Percentiles rank a stretch among this genome's conserved stretches.
Evolutionary conservation across 768 basidiomycete genomes (phyloP).

Genomic region (Termitomyces eurrhizus): DNA sequence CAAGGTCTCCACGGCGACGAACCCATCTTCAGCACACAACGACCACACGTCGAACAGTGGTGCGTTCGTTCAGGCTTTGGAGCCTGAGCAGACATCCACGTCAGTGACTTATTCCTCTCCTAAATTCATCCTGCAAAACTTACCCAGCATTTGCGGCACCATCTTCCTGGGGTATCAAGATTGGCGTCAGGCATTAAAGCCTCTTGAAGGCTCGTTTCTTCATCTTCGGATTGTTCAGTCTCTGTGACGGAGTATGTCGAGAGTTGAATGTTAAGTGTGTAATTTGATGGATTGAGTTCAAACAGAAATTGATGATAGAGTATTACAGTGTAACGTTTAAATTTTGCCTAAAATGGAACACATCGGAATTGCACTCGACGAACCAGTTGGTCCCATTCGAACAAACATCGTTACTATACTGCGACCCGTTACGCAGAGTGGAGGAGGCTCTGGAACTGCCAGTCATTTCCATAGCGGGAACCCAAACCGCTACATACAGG

Average conservation of each 20-base stretch:
- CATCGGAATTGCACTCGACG: too few species aligned
- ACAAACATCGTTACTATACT: too few species aligned
- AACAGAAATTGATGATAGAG: neutral
- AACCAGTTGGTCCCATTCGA: too few species aligned
- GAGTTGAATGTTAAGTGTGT: neutral
- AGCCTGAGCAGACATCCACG: constrained; percentile 28
- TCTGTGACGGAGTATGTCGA: constrained; percentile 26
- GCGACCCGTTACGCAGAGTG: too few species aligned
- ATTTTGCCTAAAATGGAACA: too few species aligned
- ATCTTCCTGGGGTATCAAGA: constrained; percentile 50
- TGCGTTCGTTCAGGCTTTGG: constrained; percentile 80
- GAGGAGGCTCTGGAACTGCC: too few species aligned
- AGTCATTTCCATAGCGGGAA: too few species aligned
- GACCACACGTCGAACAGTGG: constrained; percentile 70
- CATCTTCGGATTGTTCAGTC: constrained; percentile 26
- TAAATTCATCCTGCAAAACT: constrained; percentile 7
- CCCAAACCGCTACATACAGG: too few species aligned
- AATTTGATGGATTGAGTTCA: neutral
- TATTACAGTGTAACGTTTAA: too few species aligned
- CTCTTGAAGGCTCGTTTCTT: constrained; percentile 50
- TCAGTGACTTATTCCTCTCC: neutral
- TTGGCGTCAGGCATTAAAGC: constrained; percentile 58
- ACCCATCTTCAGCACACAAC: constrained; percentile 88
- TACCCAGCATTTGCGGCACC: constrained; percentile 79
- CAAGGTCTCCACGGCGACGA: constrained; percentile 18